These are phyloP conservation scores for Suhomyces ambrosiae DNA, from an alignment of 1,139 yeast genomes.

Conservation along the genomic window DNA sequence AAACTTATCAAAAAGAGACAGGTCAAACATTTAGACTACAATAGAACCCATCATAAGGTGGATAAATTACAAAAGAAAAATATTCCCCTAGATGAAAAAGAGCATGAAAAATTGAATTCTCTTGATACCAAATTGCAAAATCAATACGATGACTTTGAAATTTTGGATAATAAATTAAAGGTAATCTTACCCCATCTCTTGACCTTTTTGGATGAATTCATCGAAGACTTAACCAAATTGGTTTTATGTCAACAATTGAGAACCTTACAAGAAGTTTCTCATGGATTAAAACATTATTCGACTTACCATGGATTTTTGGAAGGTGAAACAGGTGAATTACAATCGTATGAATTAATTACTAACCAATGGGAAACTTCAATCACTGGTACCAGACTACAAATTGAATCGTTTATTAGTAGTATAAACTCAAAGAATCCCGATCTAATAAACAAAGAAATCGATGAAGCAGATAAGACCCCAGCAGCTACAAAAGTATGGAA, in stretches of 20 bases:
- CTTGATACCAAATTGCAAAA: slow-evolving; percentile 34
- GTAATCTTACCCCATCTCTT: slow-evolving; percentile 50
- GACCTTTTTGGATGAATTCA: slow-evolving; percentile 52
- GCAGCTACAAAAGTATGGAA: slow-evolving; percentile 31
- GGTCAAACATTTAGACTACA: slow-evolving; percentile 40
- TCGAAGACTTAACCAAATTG: slow-evolving; percentile 43
- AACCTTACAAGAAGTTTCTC: slow-evolving; percentile 31
- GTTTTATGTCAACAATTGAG: slow-evolving; percentile 35
- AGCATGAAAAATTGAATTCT: slow-evolving; percentile 32
- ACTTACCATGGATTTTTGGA: slow-evolving; percentile 41
- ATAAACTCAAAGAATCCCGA: slow-evolving; percentile 37
- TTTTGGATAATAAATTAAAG: slow-evolving; percentile 43
- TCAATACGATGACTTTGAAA: slow-evolving; percentile 33
- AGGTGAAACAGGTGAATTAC: slow-evolving; percentile 8
- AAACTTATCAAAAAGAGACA: slow-evolving; percentile 48
- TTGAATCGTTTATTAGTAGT: slow-evolving; percentile 39
- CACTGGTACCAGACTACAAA: slow-evolving; percentile 35
- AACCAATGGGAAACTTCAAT: slow-evolving; percentile 38
- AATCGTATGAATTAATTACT: slow-evolving; percentile 25
- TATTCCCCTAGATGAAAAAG: slow-evolving; percentile 41
- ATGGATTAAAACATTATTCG: slow-evolving; percentile 34
- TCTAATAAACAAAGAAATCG: slow-evolving; percentile 32
- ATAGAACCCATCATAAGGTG: slow-evolving; percentile 39
- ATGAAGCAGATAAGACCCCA: slow-evolving; percentile 31
- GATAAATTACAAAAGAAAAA: slow-evolving; percentile 46